Percentiles rank a stretch among this genome's conserved stretches.
phyloP scores from a whole-genome alignment of 2,329 filamentous ascomycete genomes.

The Fusarium nodosum region DNA sequence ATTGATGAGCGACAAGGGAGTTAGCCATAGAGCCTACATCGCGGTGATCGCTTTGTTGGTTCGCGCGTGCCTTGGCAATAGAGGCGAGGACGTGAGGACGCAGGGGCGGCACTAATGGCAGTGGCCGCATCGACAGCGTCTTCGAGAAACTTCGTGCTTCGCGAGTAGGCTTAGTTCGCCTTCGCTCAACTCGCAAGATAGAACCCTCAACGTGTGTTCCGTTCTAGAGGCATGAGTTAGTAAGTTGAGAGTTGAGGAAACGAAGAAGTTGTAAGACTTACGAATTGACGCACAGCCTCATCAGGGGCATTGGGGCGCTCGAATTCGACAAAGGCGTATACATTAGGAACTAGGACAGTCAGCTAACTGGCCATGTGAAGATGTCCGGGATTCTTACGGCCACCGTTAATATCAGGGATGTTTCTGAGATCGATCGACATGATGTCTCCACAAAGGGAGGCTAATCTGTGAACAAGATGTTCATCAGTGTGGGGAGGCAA shows the following conservation, averaged over 20 bases:
- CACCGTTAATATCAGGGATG: conserved; percentile 10
- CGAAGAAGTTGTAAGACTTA: conserved; percentile 49
- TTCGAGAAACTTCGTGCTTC: conserved; percentile 1
- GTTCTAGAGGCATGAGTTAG: conserved; percentile 48
- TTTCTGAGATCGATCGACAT: conserved; percentile 29
- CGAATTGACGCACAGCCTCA: conserved; percentile 54
- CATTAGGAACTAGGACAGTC: conserved; percentile 37
- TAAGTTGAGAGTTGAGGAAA: neutral
- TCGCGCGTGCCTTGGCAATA: neutral
- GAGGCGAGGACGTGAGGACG: conserved; percentile 26
- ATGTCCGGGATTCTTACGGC: conserved; percentile 25
- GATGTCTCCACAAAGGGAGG: conserved; percentile 57
- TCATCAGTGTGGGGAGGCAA: conserved; percentile 58
- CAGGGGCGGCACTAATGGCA: conserved; percentile 1
- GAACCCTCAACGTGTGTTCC: conserved; percentile 51
- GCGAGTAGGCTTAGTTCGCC: conserved; percentile 47
- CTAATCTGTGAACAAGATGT: conserved; percentile 55
- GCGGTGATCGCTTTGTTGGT: neutral
- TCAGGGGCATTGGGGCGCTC: conserved; percentile 55
- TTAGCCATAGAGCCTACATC: conserved; percentile 2
- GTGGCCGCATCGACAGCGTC: neutral
- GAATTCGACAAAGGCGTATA: conserved; percentile 59
- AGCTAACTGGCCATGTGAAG: conserved; percentile 14
- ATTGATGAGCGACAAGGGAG: neutral
- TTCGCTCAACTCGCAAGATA: conserved; percentile 57